Evolutionary conservation across 129 eudicot species (phyloP), one percentile per base, ranked within the genome.

Genomic region (Silybum marianum): DNA sequence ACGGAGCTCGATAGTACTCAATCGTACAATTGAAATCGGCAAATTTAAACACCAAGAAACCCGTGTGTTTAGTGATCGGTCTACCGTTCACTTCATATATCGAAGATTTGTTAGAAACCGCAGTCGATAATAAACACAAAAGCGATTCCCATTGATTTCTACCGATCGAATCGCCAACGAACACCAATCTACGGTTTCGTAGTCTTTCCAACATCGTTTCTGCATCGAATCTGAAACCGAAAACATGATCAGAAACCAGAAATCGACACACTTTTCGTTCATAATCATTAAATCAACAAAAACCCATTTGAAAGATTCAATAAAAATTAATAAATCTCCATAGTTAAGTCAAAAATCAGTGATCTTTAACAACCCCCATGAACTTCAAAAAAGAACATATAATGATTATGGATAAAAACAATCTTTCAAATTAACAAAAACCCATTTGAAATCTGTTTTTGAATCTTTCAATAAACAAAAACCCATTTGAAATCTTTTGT

Each of bases 61-160:
- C 98, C 22, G 76, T 60, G 80, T 93, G 98, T 81, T 93, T 93
- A 0, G 97, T 88, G 72, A 93, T 93, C 8, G 98, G 98, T 81
- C 80, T 89, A 71, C 97, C 94, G 21, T 91, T 89, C 32, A 93
- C 89, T 84, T 93, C 97, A 9, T 84, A 89, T 73, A 93, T 88
- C 0, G 96, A 89, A 42, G 85, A 85, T 78, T 88, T 89, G 73
- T 93, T 86, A 9, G 87, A 38, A 69, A 93, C 74, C n/a, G 77
- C 89, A 54, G 91, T 84, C 82, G 96, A 89, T 58, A 93, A 78
- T 94, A 93, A 78, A 81, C 98, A 93, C 62, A 93, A 85, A 78
- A 93, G 92, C 38, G 98, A 93, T 85, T 93, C 98, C 98, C 98
- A 93, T 76, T 93, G 98, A 80, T 93, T 93, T 88, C 98, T 88